Evolutionary conservation across 108 stramenopile genomes (phyloP).

Genomic region (Schizochytrium sp.): DNA sequence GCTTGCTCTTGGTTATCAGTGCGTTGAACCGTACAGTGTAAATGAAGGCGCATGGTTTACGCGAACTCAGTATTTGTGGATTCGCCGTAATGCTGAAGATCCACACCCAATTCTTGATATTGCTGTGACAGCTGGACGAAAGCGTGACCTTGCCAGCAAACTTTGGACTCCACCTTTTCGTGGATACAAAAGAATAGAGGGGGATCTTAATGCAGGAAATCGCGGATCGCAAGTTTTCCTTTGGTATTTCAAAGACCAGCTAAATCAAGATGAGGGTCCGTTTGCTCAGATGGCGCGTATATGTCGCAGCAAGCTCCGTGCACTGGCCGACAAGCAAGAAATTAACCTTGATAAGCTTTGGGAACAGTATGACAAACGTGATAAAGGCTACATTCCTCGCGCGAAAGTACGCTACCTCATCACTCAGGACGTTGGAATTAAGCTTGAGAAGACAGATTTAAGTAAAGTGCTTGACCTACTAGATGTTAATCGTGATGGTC

Average conservation of each 20-base stretch:
- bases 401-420: not conserved
- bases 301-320: not conserved
- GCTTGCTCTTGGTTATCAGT: conserved; percentile 34
- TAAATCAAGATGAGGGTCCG: not conserved
- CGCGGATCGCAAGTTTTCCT: conserved; percentile 55
- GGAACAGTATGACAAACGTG: conserved; percentile 34
- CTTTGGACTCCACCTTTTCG: conserved; percentile 46
- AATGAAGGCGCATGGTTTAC: conserved; percentile 43
- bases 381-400: conserved; percentile 23
- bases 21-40: conserved; percentile 24
- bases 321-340: not conserved
- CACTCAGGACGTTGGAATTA: not conserved
- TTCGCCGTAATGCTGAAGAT: conserved; percentile 49
- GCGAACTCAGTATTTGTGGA: conserved; percentile 50
- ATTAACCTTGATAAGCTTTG: conserved; percentile 35
- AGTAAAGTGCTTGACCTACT: not conserved
- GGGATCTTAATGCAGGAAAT: conserved; percentile 44
- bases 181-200: conserved; percentile 36
- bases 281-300: not conserved
- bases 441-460: conserved; percentile 9
- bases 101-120: not conserved
- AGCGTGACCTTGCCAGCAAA: conserved; percentile 35
- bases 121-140: conserved; percentile 36
- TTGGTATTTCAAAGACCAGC: conserved; percentile 28
- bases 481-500: not conserved